Evolutionary conservation across 2,329 filamentous ascomycete genomes (phyloP), one percentile per base, ranked within the genome.

Genomic region (Aspergillus pseudotamarii): DNA sequence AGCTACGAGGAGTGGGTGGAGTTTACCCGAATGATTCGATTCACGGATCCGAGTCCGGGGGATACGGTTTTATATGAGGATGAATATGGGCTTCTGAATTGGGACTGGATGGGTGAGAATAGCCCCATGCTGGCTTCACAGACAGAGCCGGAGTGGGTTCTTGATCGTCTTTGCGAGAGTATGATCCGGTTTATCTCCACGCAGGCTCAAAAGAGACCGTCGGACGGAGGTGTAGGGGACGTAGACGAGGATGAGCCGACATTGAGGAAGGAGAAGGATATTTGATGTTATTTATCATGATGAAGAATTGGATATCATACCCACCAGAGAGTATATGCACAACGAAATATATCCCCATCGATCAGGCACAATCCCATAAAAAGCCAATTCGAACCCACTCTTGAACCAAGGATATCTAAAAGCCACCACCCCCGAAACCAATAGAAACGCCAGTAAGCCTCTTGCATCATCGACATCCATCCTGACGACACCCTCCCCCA

Each of bases 1-100:
- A 83, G 82, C 0, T 97, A 93, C 66, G 88, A 93, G 68, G 90
- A 96, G 73, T 96, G 93, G 94, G 90, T 91, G 0, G 91, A 92
- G 81, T 95, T 92, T 69, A 89, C 94, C 9, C 86, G 87, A 26
- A 83, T 97, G 36, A 91, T 96, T 43, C 81, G 85, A 2, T 88
- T 89, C 67, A 85, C 77, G 43, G 74, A 71, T 59, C 78, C 73
- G 9, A 68, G 69, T 14, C 69, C 76, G 3, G 69, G 73, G 2
- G 73, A 75, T 48, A 71, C 78, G 2, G 68, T 76, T 34, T 67
- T 76, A 1, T 81, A 84, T 9, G 85, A 86, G 61, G 83, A 86
- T 23, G 81, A 85, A n/a, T 84, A 86, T 32, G 87, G 85, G 0
- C 70, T 89, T 21, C 79, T 90, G 1, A 85, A 89, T 38, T 91